Conservation (phyloP, 2,329 filamentous ascomycete species). For the Penicillium crustosum region DNA sequence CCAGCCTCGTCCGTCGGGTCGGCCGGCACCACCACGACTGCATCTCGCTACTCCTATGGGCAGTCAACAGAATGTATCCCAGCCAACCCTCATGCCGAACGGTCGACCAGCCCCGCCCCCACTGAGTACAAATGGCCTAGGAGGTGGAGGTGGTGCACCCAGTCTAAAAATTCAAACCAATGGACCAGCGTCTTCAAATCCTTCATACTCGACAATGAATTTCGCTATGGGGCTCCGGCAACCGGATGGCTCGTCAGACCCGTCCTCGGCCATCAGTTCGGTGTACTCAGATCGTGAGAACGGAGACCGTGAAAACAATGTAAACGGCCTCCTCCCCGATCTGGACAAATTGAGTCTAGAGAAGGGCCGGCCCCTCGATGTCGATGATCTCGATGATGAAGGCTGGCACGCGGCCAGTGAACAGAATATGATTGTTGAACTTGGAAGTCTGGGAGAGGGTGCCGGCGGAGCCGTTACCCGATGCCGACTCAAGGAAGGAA, state of each 20-base stretch:
- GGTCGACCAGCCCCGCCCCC: conserved; percentile 57
- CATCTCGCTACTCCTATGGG: conserved; percentile 88
- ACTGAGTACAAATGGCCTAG: conserved; percentile 68
- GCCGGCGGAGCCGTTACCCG: conserved; percentile 93
- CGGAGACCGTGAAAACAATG: conserved; percentile 77
- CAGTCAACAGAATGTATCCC: conserved; percentile 65
- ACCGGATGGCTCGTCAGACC: conserved; percentile 69
- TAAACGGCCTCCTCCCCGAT: conserved; percentile 71
- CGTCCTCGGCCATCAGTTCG: conserved; percentile 82
- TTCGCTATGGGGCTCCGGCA: conserved; percentile 71
- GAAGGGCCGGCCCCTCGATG: conserved; percentile 79
- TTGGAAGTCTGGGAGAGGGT: conserved; percentile 89
- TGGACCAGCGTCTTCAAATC: conserved; percentile 76
- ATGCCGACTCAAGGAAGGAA: conserved; percentile 84
- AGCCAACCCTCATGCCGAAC: conserved; percentile 57
- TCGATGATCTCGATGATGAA: conserved; percentile 91
- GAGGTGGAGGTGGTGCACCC: conserved; percentile 74
- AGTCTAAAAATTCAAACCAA: conserved; percentile 74
- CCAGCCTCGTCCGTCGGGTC: conserved; percentile 37
- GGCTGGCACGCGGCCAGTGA: conserved; percentile 92
- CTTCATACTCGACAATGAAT: conserved; percentile 74
- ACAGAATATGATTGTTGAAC: conserved; percentile 81
- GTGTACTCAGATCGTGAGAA: conserved; percentile 79
- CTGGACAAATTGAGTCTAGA: conserved; percentile 81
- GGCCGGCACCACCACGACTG: conserved; percentile 73